phyloP scores from a whole-genome alignment of 129 eudicot species.

The Lactuca saligna region DNA sequence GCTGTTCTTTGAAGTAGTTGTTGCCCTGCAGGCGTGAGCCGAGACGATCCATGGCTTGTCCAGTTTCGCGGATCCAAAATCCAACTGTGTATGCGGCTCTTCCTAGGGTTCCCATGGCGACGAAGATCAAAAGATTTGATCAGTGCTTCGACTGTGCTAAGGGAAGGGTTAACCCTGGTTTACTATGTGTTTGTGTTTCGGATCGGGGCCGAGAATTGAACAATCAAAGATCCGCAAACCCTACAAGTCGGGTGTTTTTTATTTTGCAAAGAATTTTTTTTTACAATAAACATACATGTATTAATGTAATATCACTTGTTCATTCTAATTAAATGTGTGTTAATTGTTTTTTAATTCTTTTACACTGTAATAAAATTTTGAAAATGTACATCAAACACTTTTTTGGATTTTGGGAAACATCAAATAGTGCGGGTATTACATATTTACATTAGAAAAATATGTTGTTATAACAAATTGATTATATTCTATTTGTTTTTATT shows the following conservation, averaged over 20 bases:
- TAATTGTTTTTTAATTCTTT: too few relatives aligned
- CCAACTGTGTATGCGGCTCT: slow-evolving; percentile 75
- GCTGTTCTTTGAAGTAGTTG: slow-evolving; percentile 56
- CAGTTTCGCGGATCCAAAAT: slow-evolving; percentile 67
- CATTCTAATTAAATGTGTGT: too few relatives aligned
- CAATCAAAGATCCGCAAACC: neutral
- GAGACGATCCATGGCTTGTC: slow-evolving; percentile 89
- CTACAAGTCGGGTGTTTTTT: neutral
- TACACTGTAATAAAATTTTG: too few relatives aligned
- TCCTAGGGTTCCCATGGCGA: slow-evolving; percentile 73
- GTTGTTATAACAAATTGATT: too few relatives aligned
- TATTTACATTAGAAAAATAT: too few relatives aligned
- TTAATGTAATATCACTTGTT: too few relatives aligned
- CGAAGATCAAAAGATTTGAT: slow-evolving; percentile 20
- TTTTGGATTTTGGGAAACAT: too few relatives aligned
- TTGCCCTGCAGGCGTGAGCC: slow-evolving; percentile 73
- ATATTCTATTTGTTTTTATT: too few relatives aligned
- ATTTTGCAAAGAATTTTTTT: neutral
- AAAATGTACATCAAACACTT: too few relatives aligned
- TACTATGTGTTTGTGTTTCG: slow-evolving; percentile 12
- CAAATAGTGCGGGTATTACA: too few relatives aligned
- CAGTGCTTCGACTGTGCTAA: slow-evolving; percentile 10
- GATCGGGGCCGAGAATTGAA: neutral
- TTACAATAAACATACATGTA: neutral
- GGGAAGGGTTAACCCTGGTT: neutral